phyloP scores from a whole-genome alignment of 2,329 filamentous ascomycete species.

The Aspergillus proliferans region DNA sequence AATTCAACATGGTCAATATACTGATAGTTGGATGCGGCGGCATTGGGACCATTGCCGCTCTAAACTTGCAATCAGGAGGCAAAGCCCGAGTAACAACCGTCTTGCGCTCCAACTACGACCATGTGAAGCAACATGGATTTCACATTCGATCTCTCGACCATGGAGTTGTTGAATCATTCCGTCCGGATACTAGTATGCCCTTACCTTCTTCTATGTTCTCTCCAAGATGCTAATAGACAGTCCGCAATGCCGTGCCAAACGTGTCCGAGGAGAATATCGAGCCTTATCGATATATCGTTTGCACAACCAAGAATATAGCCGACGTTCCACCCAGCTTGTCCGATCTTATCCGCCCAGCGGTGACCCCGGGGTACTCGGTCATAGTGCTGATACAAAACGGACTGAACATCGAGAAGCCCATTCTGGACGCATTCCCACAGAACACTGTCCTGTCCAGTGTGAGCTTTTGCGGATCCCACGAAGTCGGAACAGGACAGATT shows the following conservation, averaged over 20 bases:
- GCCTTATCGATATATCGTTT: conserved; percentile 51
- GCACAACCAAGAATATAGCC: conserved; percentile 54
- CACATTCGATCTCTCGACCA: conserved; percentile 52
- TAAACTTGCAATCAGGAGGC: conserved; percentile 49
- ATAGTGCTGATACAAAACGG: conserved; percentile 58
- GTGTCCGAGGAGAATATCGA: conserved; percentile 16
- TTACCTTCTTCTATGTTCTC: neutral
- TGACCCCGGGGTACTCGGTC: conserved; percentile 46
- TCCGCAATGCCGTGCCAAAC: conserved; percentile 46
- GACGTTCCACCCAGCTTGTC: conserved; percentile 46
- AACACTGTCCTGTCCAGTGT: conserved; percentile 51
- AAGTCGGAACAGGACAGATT: conserved; percentile 43
- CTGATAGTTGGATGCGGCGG: conserved; percentile 53
- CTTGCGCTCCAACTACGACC: conserved; percentile 52
- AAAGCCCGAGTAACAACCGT: conserved; percentile 50
- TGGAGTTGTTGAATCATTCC: conserved; percentile 40
- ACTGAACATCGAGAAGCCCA: conserved; percentile 54
- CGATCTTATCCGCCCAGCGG: conserved; percentile 47
- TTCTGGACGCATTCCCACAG: conserved; percentile 45
- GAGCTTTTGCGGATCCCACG: conserved; percentile 46
- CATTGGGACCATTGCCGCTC: conserved; percentile 53
- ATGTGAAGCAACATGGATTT: conserved; percentile 47
- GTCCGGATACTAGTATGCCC: conserved; percentile 35
- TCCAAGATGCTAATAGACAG: conserved; percentile 16
- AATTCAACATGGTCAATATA: conserved; percentile 34